Evolutionary conservation across 345 rosid species (phyloP).

Genomic region (Eucalyptus tenuipes): DNA sequence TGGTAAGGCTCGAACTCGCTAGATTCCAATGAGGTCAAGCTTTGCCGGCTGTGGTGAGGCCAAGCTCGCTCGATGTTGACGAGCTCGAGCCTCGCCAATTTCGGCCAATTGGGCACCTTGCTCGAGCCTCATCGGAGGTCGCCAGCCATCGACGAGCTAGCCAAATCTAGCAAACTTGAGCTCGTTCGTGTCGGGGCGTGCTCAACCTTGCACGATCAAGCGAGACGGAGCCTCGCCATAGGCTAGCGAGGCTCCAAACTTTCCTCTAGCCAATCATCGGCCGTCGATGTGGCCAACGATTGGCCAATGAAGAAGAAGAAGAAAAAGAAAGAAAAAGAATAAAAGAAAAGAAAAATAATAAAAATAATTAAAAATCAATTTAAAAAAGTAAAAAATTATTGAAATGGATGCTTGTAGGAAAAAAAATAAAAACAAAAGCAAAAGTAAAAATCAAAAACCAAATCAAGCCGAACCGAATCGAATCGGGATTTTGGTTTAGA

Average conservation of each 20-base stretch:
- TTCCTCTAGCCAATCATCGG: fast-evolving
- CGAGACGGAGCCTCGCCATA: no score
- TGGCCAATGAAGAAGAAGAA: no score
- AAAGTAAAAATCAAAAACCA: fast-evolving
- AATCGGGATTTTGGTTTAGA: fast-evolving
- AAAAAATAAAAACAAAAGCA: no score
- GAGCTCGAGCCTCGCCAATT: no score
- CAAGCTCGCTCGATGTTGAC: no score
- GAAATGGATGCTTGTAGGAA: no score
- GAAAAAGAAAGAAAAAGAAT: fast-evolving
- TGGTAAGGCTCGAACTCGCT: no score
- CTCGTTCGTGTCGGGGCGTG: fast-evolving
- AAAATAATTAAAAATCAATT: no score
- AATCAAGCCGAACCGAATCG: fast-evolving
- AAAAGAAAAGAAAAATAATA: no score
- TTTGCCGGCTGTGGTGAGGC: fast-evolving
- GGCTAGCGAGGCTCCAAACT: no score
- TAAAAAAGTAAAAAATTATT: fast-evolving
- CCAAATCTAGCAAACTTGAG: fast-evolving
- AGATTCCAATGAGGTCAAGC: no score
- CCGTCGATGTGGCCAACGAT: fast-evolving
- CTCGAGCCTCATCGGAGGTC: fast-evolving
- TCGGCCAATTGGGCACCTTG: fast-evolving
- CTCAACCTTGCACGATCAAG: fast-evolving
- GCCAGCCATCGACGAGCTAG: no score